A percentile compares a stretch with the other conserved stretches of the same genome.
These are phyloP conservation scores for Trifolium dubium DNA, from an alignment of 306 rosid species.

Conservation along the genomic window DNA sequence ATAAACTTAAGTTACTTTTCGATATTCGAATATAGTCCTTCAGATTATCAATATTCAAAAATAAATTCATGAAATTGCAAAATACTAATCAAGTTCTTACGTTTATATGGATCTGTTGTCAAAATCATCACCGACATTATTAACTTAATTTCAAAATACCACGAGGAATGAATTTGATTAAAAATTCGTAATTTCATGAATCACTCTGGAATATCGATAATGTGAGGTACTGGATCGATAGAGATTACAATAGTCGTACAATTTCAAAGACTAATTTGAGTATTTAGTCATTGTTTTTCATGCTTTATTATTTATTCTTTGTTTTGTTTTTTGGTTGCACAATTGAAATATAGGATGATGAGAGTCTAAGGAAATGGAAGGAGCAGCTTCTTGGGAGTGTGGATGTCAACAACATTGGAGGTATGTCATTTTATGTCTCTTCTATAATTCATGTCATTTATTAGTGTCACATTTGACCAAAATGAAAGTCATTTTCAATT, in stretches of 20 bases:
- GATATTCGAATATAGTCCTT: too few relatives aligned
- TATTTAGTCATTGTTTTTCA: neutral
- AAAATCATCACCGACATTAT: too few relatives aligned
- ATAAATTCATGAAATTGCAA: neutral
- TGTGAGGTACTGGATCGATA: neutral
- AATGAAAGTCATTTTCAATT: too few relatives aligned
- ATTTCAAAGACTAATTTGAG: neutral
- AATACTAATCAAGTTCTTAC: too few relatives aligned
- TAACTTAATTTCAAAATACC: neutral
- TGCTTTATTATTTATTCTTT: neutral
- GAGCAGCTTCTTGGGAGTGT: slow-evolving; percentile 29
- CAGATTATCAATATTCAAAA: too few relatives aligned
- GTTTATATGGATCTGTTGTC: too few relatives aligned
- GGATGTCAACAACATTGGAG: slow-evolving; percentile 34
- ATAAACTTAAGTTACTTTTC: too few relatives aligned
- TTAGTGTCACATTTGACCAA: neutral
- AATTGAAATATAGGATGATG: slow-evolving; percentile 26
- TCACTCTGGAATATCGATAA: neutral
- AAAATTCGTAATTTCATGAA: neutral
- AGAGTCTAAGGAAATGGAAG: slow-evolving; percentile 28
- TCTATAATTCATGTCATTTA: neutral
- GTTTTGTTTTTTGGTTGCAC: neutral
- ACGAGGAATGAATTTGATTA: neutral
- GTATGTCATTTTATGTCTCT: slow-evolving; percentile 1
- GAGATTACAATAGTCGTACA: too few relatives aligned